phyloP scores from a whole-genome alignment of 352 stramenopile species.

The Phytophthora lateralis region DNA sequence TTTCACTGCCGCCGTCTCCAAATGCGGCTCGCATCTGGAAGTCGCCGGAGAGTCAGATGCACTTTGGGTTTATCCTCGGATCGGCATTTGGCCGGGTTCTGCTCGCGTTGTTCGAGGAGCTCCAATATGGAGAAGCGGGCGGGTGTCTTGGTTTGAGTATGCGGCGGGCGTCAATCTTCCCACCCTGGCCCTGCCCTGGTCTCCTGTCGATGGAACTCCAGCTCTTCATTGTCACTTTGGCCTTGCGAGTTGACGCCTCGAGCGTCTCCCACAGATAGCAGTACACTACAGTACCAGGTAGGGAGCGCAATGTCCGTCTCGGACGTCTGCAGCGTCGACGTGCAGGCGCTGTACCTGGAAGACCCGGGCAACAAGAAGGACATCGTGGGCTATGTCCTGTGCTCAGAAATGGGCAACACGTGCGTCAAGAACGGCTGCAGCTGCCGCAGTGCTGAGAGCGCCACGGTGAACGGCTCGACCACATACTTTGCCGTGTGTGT shows the following conservation, averaged over 20 bases:
- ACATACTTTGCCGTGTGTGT: slow-evolving; percentile 42
- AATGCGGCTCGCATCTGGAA: slow-evolving; percentile 19
- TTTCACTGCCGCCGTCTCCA: slow-evolving; percentile 1
- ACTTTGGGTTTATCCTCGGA: slow-evolving; percentile 30
- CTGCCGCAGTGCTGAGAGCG: slow-evolving; percentile 27
- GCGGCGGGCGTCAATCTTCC: slow-evolving; percentile 19
- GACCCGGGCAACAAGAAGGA: slow-evolving; percentile 39
- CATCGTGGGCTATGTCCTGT: slow-evolving; percentile 32
- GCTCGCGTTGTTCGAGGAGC: neutral
- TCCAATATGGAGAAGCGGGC: slow-evolving; percentile 4
- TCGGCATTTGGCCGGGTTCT: slow-evolving; percentile 30
- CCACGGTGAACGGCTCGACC: slow-evolving; percentile 21
- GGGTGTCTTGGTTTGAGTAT: slow-evolving; percentile 34
- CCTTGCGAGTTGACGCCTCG: slow-evolving; percentile 23
- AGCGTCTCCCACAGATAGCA: neutral
- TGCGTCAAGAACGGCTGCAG: slow-evolving; percentile 43
- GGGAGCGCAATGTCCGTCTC: slow-evolving; percentile 7
- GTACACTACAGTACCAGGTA: neutral
- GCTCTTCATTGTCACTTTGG: slow-evolving; percentile 36
- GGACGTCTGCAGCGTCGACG: slow-evolving; percentile 33
- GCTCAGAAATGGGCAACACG: slow-evolving; percentile 35
- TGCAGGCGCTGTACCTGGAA: slow-evolving; percentile 36
- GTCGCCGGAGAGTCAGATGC: slow-evolving; percentile 34
- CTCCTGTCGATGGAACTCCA: slow-evolving; percentile 14
- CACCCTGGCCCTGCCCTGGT: slow-evolving; percentile 26